Base-by-base conservation (phyloP, 176 grass and related monocot genomes). In the Canna indica region DNA sequence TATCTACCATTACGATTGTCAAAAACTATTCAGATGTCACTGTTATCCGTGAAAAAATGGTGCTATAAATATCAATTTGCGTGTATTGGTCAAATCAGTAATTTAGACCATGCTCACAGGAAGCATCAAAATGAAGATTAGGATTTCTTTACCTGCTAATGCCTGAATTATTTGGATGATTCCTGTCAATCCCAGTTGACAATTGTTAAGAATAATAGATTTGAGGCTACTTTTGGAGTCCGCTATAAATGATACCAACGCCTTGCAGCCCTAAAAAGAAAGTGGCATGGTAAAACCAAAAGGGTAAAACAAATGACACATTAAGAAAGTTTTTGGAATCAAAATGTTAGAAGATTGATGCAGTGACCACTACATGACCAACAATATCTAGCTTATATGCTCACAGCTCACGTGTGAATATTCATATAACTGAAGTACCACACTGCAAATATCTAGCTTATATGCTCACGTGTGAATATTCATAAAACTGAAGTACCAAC, bases 211-310 rank as follows among this genome's bases (percentile, higher is more conserved):
- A 15, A 67, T 67, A 54, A 93, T 84, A 72, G 77, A 90, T 67
- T 80, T 93, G 47, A 99, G 72, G 50, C 82, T 85, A 68, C 86
- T 85, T 47, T 76, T 62, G 33, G 86, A 73, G 80, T 87, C 77
- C 39, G 68, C 62, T 76, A 99, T 75, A 18, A 86, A 67, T 68
- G 69, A 78, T 66, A 32, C 54, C 64, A 93, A 64, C 79, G 68
- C 77, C 70, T 85, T 77, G 74, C 80, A 90, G 29, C 73, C 86
- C 93, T 96, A 67, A 59, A 41, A 18, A 13, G 35, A n/a, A 13
- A 35, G 0, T 28, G n/a, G 15, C 33, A 42, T 11, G 12, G 34
- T 59, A 33, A 16, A 47, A 52, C 1, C 31, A 13, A 15, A 16
- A 24, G 26, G 5, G 1, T 33, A 3, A 41, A 75, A 16, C 35